A percentile compares a stretch with the other conserved stretches of the same genome.
phyloP scores from a whole-genome alignment of 768 basidiomycete genomes.

The Paxillus ammoniavirescens region DNA sequence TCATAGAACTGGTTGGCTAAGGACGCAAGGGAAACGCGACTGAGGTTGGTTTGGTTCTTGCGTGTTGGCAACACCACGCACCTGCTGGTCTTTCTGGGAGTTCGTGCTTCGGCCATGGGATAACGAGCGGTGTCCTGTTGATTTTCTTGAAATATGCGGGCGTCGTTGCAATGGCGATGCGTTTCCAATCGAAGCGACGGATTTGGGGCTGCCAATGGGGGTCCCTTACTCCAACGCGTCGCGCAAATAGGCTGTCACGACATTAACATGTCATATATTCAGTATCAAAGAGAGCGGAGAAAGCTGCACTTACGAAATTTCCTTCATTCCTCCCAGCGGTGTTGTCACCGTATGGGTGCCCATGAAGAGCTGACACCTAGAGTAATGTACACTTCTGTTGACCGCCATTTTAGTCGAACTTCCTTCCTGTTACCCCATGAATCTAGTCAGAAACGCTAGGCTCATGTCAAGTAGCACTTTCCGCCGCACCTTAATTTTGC shows the following conservation, averaged over 20 bases:
- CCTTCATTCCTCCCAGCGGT: conserved; percentile 32
- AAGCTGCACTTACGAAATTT: conserved; percentile 43
- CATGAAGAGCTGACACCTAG: conserved; percentile 75
- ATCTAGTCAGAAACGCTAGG: background rate
- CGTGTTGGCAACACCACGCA: conserved; percentile 2
- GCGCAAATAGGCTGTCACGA: conserved; percentile 67
- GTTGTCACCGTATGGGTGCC: conserved; percentile 49
- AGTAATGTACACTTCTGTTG: conserved; percentile 59
- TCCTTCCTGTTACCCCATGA: conserved; percentile 13
- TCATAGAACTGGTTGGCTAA: conserved; percentile 52
- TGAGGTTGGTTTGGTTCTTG: background rate
- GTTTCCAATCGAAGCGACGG: conserved; percentile 68
- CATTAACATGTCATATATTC: conserved; percentile 26
- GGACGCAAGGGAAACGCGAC: background rate
- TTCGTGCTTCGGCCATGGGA: conserved; percentile 70
- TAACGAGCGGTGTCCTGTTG: conserved; percentile 34
- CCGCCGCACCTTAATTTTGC: conserved; percentile 31
- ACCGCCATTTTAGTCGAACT: conserved; percentile 23
- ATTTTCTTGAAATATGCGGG: conserved; percentile 50
- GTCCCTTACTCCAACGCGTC: conserved; percentile 59
- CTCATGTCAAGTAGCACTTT: background rate
- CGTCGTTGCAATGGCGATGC: conserved; percentile 63
- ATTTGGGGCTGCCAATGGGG: conserved; percentile 57
- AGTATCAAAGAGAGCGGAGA: background rate
- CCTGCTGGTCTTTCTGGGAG: conserved; percentile 36